Evolutionary conservation across 441 rosid species (phyloP).

Genomic region (Croton setiger): DNA sequence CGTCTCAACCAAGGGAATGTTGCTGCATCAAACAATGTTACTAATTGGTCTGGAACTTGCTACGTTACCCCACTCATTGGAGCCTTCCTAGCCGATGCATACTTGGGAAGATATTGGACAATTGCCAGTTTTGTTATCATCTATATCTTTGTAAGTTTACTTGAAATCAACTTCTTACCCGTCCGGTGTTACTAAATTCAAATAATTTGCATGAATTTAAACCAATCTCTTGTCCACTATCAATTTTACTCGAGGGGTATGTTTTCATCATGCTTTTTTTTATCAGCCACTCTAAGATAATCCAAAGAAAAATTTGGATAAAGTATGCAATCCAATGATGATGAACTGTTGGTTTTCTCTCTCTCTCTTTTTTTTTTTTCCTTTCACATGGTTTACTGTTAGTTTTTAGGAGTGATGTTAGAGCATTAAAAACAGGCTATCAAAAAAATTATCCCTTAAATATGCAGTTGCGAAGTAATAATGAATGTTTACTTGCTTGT

Average conservation of each 20-base stretch:
- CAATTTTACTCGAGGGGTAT: not conserved
- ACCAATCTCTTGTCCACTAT: not conserved
- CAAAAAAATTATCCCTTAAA: not conserved
- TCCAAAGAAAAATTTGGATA: not conserved
- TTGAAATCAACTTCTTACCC: slow-evolving; percentile 4
- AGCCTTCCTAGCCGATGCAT: slow-evolving; percentile 93
- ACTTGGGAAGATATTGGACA: slow-evolving; percentile 86
- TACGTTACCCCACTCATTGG: slow-evolving; percentile 83
- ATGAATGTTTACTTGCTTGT: slow-evolving; percentile 13
- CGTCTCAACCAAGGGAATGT: slow-evolving; percentile 74
- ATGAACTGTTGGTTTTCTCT: slow-evolving; percentile 1
- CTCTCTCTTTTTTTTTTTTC: not conserved
- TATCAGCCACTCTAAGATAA: not conserved
- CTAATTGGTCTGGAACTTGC: slow-evolving; percentile 95
- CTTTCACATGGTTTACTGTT: not conserved
- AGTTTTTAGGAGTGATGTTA: not conserved
- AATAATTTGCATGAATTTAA: not conserved
- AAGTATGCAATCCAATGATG: not conserved
- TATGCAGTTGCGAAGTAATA: not conserved
- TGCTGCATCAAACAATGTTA: slow-evolving; percentile 71
- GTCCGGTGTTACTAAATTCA: not conserved
- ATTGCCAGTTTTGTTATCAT: slow-evolving; percentile 69
- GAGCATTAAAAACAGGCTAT: not conserved
- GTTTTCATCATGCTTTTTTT: not conserved
- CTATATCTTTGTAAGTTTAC: slow-evolving; percentile 61